These are phyloP conservation scores for Circinella umbellata DNA, from an alignment of 371 early-diverging fungal genomes.

Conservation along the genomic window DNA sequence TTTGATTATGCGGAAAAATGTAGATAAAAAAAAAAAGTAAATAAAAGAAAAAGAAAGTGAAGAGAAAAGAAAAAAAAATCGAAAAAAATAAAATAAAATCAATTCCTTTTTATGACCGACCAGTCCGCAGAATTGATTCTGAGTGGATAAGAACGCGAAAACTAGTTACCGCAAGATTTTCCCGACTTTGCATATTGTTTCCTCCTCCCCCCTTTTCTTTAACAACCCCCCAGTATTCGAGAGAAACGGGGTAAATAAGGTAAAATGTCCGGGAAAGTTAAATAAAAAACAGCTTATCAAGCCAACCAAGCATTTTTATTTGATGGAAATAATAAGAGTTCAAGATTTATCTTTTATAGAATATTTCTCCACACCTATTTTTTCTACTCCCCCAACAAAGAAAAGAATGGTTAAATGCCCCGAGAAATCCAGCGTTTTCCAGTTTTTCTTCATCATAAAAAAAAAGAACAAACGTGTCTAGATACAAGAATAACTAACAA, in stretches of 20 bases:
- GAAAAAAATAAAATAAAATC: background rate
- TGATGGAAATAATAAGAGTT: background rate
- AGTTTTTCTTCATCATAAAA: background rate
- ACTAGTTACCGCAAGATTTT: background rate
- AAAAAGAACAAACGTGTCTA: too few species aligned
- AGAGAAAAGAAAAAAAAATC: background rate
- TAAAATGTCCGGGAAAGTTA: background rate
- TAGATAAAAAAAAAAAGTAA: slow-evolving; percentile 8
- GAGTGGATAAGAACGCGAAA: background rate
- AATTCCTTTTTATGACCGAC: background rate
- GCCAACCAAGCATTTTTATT: too few species aligned
- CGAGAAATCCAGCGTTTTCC: slow-evolving; percentile 6
- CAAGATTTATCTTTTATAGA: background rate
- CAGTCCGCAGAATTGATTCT: background rate
- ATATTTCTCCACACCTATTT: background rate
- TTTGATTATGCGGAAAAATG: slow-evolving; percentile 13
- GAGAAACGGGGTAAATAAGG: background rate
- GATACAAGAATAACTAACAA: too few species aligned
- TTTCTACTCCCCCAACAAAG: background rate
- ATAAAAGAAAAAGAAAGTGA: slow-evolving; percentile 6
- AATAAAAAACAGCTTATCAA: background rate
- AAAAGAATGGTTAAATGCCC: background rate
- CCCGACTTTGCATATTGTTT: background rate
- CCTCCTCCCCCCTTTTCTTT: too few species aligned
- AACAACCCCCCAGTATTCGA: too few species aligned